phyloP scores from a whole-genome alignment of 1,139 yeast genomes.

The Pichia sp. region DNA sequence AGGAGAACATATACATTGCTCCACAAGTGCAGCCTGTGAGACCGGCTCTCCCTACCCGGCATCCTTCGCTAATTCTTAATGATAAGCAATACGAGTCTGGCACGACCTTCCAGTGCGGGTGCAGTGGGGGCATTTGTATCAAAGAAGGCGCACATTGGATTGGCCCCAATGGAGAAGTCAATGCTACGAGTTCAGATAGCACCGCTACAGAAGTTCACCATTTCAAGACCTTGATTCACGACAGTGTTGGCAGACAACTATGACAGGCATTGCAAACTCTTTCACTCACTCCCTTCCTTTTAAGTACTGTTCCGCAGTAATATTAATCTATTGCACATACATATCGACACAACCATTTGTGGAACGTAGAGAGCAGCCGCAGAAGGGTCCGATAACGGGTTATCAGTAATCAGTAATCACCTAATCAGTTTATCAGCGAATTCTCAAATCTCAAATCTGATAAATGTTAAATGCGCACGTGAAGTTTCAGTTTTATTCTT shows the following conservation, averaged over 20 bases:
- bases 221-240: slow-evolving; percentile 21
- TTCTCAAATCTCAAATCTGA: too few relatives aligned
- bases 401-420: too few relatives aligned
- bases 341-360: too few relatives aligned
- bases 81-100: slow-evolving; percentile 39
- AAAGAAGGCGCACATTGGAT: slow-evolving; percentile 39
- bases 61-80: slow-evolving; percentile 41
- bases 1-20: slow-evolving; percentile 40
- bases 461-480: too few relatives aligned
- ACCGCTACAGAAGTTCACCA: slow-evolving; percentile 23
- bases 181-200: slow-evolving; percentile 17
- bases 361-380: too few relatives aligned
- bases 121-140: slow-evolving; percentile 39
- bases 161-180: slow-evolving; percentile 27
- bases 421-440: too few relatives aligned
- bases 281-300: too few relatives aligned
- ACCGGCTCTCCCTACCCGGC: slow-evolving; percentile 34
- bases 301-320: too few relatives aligned
- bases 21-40: slow-evolving; percentile 19
- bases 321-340: too few relatives aligned
- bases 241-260: slow-evolving; percentile 23
- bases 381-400: too few relatives aligned
- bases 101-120: slow-evolving; percentile 40
- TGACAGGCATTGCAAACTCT: too few relatives aligned
- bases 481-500: too few relatives aligned